Evolutionary conservation across 306 rosid species (phyloP).

Genomic region (Benincasa hispida): DNA sequence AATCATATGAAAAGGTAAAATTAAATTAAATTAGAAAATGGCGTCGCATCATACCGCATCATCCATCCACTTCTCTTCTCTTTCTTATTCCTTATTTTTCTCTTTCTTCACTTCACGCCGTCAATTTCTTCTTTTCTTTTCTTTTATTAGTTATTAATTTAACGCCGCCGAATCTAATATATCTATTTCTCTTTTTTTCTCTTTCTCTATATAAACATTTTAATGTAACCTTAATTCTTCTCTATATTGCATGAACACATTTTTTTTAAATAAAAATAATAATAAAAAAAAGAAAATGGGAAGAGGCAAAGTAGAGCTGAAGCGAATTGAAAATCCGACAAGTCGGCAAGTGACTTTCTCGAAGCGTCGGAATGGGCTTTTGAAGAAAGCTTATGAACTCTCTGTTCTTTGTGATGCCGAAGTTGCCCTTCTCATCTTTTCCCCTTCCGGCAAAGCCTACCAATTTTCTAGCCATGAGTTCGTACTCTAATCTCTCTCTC

Average conservation of each 20-base stretch:
- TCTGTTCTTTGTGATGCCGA: slow-evolving; percentile 46
- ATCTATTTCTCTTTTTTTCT: neutral
- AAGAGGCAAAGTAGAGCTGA: slow-evolving; percentile 41
- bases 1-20: neutral
- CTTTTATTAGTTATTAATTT: neutral
- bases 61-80: neutral
- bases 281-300: slow-evolving; percentile 23
- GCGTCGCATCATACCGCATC: neutral
- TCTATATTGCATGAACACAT: neutral
- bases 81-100: neutral
- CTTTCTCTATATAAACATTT: neutral
- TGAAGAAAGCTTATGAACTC: slow-evolving; percentile 46
- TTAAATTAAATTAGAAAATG: neutral
- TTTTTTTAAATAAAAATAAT: neutral
- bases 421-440: slow-evolving; percentile 33
- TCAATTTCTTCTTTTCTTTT: neutral
- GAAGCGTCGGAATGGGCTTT: slow-evolving; percentile 36
- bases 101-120: neutral
- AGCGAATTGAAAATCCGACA: slow-evolving; percentile 41
- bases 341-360: slow-evolving; percentile 41
- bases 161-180: neutral
- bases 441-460: slow-evolving; percentile 34
- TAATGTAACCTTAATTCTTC: neutral
- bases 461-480: slow-evolving; percentile 44
- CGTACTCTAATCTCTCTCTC: neutral